These are phyloP conservation scores for Fusarium ambrosium DNA, from an alignment of 2,329 filamentous ascomycete species.

Conservation along the genomic window DNA sequence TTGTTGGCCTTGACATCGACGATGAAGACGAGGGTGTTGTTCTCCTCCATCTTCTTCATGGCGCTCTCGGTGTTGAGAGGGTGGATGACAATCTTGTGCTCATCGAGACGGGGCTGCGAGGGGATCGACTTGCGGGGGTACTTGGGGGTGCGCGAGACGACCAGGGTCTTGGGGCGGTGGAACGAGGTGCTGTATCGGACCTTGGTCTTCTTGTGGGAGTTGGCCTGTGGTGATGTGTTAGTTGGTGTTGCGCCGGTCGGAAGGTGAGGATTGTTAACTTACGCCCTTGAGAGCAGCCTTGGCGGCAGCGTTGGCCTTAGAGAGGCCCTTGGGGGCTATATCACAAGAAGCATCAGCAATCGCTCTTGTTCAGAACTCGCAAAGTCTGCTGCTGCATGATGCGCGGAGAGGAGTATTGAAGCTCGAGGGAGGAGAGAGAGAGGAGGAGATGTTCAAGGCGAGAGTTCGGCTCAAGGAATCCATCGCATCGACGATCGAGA, in stretches of 20 bases:
- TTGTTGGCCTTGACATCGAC: slow-evolving; percentile 99
- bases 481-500: slow-evolving; percentile 28
- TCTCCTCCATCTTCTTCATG: slow-evolving; percentile 99
- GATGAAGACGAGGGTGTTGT: slow-evolving; percentile 99
- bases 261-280: slow-evolving; percentile 65
- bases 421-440: slow-evolving; percentile 21
- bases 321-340: slow-evolving; percentile 75
- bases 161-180: slow-evolving; percentile 97
- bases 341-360: slow-evolving; percentile 75
- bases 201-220: slow-evolving; percentile 89
- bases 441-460: slow-evolving; percentile 3
- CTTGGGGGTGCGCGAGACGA: slow-evolving; percentile 90
- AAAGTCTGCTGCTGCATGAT: slow-evolving; percentile 82
- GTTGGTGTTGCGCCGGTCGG: neutral
- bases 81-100: slow-evolving; percentile 98
- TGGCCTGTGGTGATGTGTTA: slow-evolving; percentile 54
- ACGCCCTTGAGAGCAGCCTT: slow-evolving; percentile 97
- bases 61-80: slow-evolving; percentile 99
- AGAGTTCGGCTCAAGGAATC: slow-evolving; percentile 19
- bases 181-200: slow-evolving; percentile 93
- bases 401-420: slow-evolving; percentile 54
- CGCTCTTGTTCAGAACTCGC: slow-evolving; percentile 79
- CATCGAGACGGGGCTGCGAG: slow-evolving; percentile 91
- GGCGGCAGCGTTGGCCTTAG: slow-evolving; percentile 93
- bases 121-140: slow-evolving; percentile 97